Conservation (phyloP, 148 eudicot genomes). For the Silene uniflora region DNA sequence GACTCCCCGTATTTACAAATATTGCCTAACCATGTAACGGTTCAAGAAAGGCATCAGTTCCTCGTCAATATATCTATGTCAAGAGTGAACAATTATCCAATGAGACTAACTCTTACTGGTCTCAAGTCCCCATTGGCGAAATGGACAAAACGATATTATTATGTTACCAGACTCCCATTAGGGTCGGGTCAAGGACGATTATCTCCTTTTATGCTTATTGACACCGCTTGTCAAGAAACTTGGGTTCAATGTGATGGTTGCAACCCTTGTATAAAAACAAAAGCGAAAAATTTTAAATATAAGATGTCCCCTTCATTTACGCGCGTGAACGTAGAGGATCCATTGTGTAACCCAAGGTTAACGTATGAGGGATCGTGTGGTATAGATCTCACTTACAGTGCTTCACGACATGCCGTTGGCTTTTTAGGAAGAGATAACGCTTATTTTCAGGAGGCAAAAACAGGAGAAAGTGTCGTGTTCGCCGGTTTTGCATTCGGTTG, state of each 20-base stretch:
- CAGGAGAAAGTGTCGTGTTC: too few species aligned
- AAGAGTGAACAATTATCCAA: background rate
- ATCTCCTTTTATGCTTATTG: too few species aligned
- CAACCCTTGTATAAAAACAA: slow-evolving; percentile 14
- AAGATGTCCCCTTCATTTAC: background rate
- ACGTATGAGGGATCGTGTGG: background rate
- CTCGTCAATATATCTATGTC: slow-evolving; percentile 19
- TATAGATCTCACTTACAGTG: background rate
- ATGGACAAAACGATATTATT: too few species aligned
- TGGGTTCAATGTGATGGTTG: slow-evolving; percentile 19
- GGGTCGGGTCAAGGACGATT: too few species aligned
- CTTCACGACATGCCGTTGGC: too few species aligned
- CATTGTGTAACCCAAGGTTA: background rate
- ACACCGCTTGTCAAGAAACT: background rate
- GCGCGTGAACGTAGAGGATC: background rate
- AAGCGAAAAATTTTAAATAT: background rate
- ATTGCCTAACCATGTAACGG: too few species aligned
- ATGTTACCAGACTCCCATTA: background rate
- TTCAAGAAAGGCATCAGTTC: too few species aligned
- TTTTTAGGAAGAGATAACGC: too few species aligned
- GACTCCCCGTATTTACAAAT: slow-evolving; percentile 14
- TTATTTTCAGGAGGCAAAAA: too few species aligned
- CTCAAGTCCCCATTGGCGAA: too few species aligned
- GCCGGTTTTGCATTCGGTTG: too few species aligned
- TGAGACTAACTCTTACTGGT: too few species aligned